Conservation (phyloP, 345 rosid species). For the Populus tremula region DNA sequence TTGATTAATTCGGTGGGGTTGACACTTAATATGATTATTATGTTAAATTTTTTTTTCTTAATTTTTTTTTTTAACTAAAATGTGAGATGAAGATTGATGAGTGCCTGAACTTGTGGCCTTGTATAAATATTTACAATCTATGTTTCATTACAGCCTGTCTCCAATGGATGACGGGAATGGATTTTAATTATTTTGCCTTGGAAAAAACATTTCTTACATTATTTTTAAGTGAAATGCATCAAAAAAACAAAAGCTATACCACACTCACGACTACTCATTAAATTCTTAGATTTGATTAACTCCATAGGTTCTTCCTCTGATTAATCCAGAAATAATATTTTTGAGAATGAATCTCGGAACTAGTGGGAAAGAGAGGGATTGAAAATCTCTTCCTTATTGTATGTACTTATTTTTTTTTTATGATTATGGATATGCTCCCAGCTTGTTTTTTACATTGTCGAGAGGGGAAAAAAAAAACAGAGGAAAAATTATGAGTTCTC, state of each 20-base stretch:
- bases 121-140: background rate
- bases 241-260: no score
- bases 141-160: background rate
- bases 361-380: background rate
- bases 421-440: no score
- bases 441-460: no score
- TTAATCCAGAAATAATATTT: background rate
- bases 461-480: no score
- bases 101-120: background rate
- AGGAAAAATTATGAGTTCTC: no score
- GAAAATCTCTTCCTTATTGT: background rate
- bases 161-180: background rate
- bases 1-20: constrained; percentile 1
- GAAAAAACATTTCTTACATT: no score
- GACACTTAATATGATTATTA: background rate
- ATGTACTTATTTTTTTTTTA: no score
- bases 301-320: background rate
- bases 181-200: background rate
- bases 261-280: no score
- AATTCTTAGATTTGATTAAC: background rate
- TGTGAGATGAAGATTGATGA: background rate
- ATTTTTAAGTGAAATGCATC: no score
- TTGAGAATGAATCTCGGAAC: background rate
- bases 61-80: background rate
- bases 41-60: background rate